phyloP scores from a whole-genome alignment of 2,329 filamentous ascomycete genomes.

The Phaeosphaeriaceae sp. region DNA sequence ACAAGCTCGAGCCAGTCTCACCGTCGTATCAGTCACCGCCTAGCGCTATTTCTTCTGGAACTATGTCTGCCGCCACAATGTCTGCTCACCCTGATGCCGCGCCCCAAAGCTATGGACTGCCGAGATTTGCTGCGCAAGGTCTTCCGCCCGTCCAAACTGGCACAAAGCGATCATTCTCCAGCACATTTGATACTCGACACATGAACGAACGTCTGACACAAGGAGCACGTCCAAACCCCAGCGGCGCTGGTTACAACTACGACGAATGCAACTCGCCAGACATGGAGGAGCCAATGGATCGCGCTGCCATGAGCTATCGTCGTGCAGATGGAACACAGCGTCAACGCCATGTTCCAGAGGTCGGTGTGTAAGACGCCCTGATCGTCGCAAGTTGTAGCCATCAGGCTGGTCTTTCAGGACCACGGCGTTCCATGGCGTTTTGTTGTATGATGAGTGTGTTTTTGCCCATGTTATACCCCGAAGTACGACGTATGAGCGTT shows the following conservation, averaged over 20 bases:
- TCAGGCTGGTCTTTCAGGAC: not conserved
- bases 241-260: constrained; percentile 39
- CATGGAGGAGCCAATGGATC: constrained; percentile 49
- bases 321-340: constrained; percentile 55
- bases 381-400: not conserved
- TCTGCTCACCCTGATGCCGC: constrained; percentile 42
- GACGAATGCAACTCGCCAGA: constrained; percentile 47
- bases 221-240: constrained; percentile 52
- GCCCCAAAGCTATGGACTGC: constrained; percentile 33
- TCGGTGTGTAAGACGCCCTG: constrained; percentile 27
- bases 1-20: constrained; percentile 54
- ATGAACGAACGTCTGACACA: constrained; percentile 52
- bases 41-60: constrained; percentile 34
- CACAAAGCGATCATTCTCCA: constrained; percentile 55
- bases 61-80: constrained; percentile 44
- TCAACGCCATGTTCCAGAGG: constrained; percentile 45
- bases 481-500: not conserved
- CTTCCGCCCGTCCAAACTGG: constrained; percentile 36
- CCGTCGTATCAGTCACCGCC: constrained; percentile 51
- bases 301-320: constrained; percentile 54
- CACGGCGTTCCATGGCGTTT: not conserved
- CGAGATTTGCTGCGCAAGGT: constrained; percentile 33
- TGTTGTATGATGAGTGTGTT: not conserved
- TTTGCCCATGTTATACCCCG: constrained; percentile 1
- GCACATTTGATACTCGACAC: constrained; percentile 54